Base-by-base conservation (phyloP, 192 early-diverging fungal species). In the Backusella psychrophila region DNA sequence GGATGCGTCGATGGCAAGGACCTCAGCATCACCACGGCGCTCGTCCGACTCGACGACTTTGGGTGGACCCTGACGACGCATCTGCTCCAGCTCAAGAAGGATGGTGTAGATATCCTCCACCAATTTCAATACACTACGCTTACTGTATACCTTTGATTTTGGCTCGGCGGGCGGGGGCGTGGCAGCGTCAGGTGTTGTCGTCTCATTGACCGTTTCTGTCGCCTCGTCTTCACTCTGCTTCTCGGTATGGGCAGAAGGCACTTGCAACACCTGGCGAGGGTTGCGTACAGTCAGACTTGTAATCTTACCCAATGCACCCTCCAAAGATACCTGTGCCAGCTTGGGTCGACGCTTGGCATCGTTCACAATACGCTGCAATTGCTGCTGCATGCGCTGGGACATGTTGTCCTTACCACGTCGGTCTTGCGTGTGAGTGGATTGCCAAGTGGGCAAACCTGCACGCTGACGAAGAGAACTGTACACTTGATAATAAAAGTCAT, bases 401-500 rank as follows among this genome's bases (percentile, higher is more conserved):
- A 86, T 86, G 71, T 80, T 89, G 44, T 91, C 85, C 38, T 84
- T 82, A 38, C 87, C 75, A 38, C 84, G 70, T n/a, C 81, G 77
- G 41, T 87, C 81, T 26, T 69, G 29, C 38, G 80, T 79, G 74
- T 72, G 78, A 74, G 52, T 69, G 76, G 29, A 31, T 44, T 35
- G 79, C 79, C 41, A 71, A 73, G 39, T 79, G 63, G 69, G 74
- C 63, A 83, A 78, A 44, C 83, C 87, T 73, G 75, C 72, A 72
- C 85, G 87, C 69, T 85, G 86, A 52, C 90, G 90, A 59, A 93
- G 87, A 31, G 93, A 88, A 34, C 91, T 91, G 86, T 93, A 96
- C 70, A 98, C 92, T 77, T 97, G 95, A 84, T 93, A 96, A 82
- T 99, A 99, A 80, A 98, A 99, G 76, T 99, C 98, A 73, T 98